phyloP scores from a whole-genome alignment of 495 filamentous ascomycete genomes.

The Penicillium mononematosum region DNA sequence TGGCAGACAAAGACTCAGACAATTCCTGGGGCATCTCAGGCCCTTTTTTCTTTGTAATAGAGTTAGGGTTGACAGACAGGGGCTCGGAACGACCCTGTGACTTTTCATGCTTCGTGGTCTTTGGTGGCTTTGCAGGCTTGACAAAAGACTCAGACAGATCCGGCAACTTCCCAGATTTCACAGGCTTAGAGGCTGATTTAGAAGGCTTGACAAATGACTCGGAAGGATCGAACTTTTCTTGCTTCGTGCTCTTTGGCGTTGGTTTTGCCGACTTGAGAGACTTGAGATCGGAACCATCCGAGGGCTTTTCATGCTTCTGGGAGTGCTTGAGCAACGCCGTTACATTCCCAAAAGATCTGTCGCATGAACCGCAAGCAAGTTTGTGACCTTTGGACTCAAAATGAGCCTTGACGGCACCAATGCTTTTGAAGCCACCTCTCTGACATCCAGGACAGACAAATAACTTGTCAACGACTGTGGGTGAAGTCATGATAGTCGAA shows the following conservation, averaged over 20 bases:
- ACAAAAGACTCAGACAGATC: not conserved
- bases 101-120: not conserved
- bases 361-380: constrained; percentile 4
- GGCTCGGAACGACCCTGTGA: not conserved
- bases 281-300: constrained; percentile 3
- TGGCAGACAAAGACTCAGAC: not conserved
- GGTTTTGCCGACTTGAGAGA: not conserved
- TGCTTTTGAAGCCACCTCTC: constrained; percentile 8
- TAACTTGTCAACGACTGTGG: not conserved
- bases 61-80: not conserved
- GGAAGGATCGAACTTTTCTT: not conserved
- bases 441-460: constrained; percentile 13
- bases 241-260: not conserved
- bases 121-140: not conserved
- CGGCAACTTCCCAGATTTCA: not conserved
- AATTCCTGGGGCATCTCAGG: not conserved
- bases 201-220: not conserved
- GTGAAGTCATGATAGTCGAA: not conserved
- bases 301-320: constrained; percentile 1
- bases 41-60: not conserved
- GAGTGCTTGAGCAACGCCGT: constrained; percentile 3
- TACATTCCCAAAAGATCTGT: not conserved
- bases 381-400: constrained; percentile 11
- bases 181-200: not conserved
- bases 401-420: constrained; percentile 10